Conservation (phyloP, 108 stramenopile species). For the Pelagomonas calceolata region DNA sequence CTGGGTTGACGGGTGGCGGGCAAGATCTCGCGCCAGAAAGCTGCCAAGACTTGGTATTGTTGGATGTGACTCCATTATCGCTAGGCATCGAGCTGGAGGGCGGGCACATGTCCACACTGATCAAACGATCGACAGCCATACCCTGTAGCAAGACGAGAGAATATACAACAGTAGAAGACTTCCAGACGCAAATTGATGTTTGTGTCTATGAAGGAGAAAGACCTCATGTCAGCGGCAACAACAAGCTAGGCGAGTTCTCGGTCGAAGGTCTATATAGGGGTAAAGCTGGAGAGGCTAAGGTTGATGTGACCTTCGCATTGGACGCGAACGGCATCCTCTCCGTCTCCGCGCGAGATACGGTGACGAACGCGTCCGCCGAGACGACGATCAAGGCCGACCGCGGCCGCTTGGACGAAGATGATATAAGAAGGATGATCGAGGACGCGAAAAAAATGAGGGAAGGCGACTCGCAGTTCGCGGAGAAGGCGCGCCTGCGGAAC, state of each 20-base stretch:
- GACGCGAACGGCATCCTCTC: constrained; percentile 81
- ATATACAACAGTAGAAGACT: constrained; percentile 59
- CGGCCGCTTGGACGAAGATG: constrained; percentile 67
- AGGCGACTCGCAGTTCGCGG: constrained; percentile 63
- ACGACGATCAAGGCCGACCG: constrained; percentile 76
- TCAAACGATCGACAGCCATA: constrained; percentile 57
- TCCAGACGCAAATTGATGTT: constrained; percentile 67
- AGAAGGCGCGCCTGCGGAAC: constrained; percentile 48
- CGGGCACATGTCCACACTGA: constrained; percentile 53
- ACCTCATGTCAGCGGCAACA: constrained; percentile 60
- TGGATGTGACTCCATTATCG: constrained; percentile 75
- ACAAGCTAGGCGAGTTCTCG: constrained; percentile 68
- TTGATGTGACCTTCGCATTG: constrained; percentile 59
- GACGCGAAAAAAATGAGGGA: constrained; percentile 79
- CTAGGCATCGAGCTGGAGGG: constrained; percentile 70
- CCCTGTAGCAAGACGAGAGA: constrained; percentile 57
- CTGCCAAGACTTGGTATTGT: constrained; percentile 57
- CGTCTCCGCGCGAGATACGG: constrained; percentile 70
- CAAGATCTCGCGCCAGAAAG: constrained; percentile 44
- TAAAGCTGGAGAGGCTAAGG: constrained; percentile 66
- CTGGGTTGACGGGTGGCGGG: constrained; percentile 48
- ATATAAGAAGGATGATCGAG: constrained; percentile 77
- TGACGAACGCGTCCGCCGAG: constrained; percentile 69
- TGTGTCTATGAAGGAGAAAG: constrained; percentile 74
- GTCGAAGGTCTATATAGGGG: constrained; percentile 66